Conservation (phyloP, 306 rosid genomes). For the Rubus parviflorus region DNA sequence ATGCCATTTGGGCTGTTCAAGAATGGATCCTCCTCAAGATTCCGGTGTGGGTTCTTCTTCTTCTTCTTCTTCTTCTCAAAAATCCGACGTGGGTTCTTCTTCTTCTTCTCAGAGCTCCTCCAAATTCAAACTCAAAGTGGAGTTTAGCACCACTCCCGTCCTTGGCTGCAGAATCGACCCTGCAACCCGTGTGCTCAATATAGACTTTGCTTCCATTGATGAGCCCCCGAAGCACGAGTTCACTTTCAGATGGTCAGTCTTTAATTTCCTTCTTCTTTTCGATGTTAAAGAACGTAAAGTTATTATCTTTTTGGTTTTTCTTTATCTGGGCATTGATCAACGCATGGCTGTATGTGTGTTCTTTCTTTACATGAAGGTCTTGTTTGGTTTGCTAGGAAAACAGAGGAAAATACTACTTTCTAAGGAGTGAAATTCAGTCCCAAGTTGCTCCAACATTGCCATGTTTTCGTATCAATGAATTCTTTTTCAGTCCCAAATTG, state of each 20-base stretch:
- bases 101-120: not conserved
- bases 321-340: not conserved
- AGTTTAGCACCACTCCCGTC: slow-evolving; percentile 15
- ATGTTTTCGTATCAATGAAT: too few species aligned
- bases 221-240: not conserved
- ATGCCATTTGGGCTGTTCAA: too few species aligned
- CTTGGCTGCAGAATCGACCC: slow-evolving; percentile 19
- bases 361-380: not conserved
- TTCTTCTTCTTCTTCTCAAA: not conserved
- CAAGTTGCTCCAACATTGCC: not conserved
- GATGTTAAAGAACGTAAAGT: not conserved
- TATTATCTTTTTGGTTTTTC: not conserved
- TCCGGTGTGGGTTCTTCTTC: not conserved
- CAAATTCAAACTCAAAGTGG: not conserved
- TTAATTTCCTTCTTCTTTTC: not conserved
- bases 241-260: slow-evolving; percentile 25
- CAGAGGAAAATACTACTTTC: not conserved
- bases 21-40: not conserved
- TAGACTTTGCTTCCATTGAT: too few species aligned
- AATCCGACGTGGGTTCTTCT: not conserved
- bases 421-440: not conserved
- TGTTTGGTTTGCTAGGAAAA: not conserved
- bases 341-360: not conserved
- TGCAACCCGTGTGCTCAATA: not conserved
- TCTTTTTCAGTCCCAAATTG: too few species aligned